Percentiles rank a stretch among this genome's conserved stretches.
Evolutionary conservation across 306 rosid species (phyloP).

Genomic region (Morella rubra): DNA sequence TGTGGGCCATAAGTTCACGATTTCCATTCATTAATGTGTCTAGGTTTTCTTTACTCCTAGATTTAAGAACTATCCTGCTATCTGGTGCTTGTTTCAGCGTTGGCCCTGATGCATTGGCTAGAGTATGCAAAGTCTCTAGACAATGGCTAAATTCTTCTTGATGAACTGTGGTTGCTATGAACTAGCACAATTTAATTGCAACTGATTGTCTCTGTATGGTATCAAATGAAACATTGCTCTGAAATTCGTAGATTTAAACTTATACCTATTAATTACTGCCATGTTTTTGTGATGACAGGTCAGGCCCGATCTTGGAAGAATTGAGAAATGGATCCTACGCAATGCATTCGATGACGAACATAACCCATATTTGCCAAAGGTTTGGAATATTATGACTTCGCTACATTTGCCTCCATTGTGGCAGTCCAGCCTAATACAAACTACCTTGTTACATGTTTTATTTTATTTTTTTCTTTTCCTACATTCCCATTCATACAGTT

Average conservation of each 20-base stretch:
- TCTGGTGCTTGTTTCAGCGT: slow-evolving; percentile 1
- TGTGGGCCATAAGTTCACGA: neutral
- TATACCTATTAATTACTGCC: slow-evolving; percentile 7
- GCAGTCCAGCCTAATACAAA: slow-evolving; percentile 3
- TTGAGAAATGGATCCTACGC: slow-evolving; percentile 96
- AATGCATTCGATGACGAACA: slow-evolving; percentile 90
- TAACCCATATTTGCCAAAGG: slow-evolving; percentile 92
- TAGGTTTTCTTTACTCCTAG: neutral
- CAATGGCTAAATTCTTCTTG: slow-evolving; percentile 8
- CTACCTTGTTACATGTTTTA: neutral
- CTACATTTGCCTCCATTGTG: slow-evolving; percentile 6
- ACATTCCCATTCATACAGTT: neutral
- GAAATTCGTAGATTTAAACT: neutral
- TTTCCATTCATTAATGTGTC: neutral
- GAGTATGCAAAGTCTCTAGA: slow-evolving; percentile 1
- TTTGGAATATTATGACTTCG: slow-evolving; percentile 33
- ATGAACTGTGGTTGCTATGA: neutral
- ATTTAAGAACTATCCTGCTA: neutral
- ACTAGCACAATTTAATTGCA: neutral
- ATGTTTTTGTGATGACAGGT: slow-evolving; percentile 51
- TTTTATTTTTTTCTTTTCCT: neutral
- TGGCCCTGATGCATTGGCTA: neutral
- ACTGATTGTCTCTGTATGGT: neutral
- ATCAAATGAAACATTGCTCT: neutral
- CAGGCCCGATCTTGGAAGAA: slow-evolving; percentile 79